Conservation (phyloP, 768 basidiomycete species). For the Macrolepiota albuminosa region DNA sequence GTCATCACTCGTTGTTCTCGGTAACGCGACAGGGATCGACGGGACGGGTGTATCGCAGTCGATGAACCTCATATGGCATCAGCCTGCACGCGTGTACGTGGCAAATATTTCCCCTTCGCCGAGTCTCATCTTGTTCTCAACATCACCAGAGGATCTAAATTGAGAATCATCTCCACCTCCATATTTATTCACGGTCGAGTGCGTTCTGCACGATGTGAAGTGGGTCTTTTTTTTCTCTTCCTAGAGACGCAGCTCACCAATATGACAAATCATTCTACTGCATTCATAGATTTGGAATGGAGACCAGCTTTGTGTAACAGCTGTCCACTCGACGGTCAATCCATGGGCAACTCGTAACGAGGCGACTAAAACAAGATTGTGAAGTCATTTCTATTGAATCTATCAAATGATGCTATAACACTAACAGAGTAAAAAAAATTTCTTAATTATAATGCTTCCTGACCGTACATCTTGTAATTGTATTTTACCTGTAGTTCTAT, state of each 20-base stretch:
- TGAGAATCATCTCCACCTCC: constrained; percentile 38
- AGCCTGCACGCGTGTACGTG: constrained; percentile 33
- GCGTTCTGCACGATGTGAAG: constrained; percentile 41
- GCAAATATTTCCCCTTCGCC: background rate
- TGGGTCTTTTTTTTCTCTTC: constrained; percentile 15
- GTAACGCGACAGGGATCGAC: constrained; percentile 32
- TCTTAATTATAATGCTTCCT: background rate
- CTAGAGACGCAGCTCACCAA: background rate
- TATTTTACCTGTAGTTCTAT: background rate
- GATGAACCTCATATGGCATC: constrained; percentile 48
- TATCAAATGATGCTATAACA: background rate
- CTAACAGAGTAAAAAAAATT: background rate
- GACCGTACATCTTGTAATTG: background rate
- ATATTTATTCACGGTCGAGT: constrained; percentile 37
- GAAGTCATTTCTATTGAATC: background rate
- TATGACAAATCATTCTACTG: constrained; percentile 1
- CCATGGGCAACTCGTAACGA: constrained; percentile 11
- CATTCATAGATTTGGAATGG: constrained; percentile 35
- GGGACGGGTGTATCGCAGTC: constrained; percentile 45
- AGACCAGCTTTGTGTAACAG: constrained; percentile 39
- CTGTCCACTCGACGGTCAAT: constrained; percentile 37
- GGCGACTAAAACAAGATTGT: constrained; percentile 10
- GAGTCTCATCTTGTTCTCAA: background rate
- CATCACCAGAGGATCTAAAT: constrained; percentile 32
- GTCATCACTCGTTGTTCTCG: constrained; percentile 38